A percentile compares a stretch with the other conserved stretches of the same genome.
Conservation (phyloP, 768 basidiomycete genomes). For the Aureoboletus auriporus region DNA sequence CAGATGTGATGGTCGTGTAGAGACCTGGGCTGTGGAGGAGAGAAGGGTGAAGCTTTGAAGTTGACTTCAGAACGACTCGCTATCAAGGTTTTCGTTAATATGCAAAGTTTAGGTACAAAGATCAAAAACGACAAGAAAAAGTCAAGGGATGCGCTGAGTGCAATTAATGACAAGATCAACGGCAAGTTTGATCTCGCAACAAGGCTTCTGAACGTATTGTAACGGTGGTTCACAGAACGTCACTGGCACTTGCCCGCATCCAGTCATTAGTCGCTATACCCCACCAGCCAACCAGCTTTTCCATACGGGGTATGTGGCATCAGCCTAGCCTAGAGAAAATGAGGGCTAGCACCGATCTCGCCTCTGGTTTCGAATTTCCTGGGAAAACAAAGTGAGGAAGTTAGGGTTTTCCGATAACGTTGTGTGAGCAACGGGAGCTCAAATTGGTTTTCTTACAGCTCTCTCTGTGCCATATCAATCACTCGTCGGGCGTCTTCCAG, state of each 20-base stretch:
- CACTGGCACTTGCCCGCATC: too few relatives aligned
- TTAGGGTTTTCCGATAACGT: constrained; percentile 21
- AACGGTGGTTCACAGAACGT: too few relatives aligned
- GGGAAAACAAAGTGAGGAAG: constrained; percentile 19
- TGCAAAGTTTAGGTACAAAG: too few relatives aligned
- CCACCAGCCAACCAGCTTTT: constrained; percentile 16
- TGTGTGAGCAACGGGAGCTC: constrained; percentile 13
- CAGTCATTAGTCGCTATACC: too few relatives aligned
- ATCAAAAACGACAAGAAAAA: too few relatives aligned
- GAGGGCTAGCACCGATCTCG: constrained; percentile 17
- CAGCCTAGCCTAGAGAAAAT: constrained; percentile 17
- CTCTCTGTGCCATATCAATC: constrained; percentile 6
- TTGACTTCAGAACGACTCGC: too few relatives aligned
- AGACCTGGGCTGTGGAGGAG: constrained; percentile 48
- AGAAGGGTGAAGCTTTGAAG: constrained; percentile 29
- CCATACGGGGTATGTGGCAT: constrained; percentile 22
- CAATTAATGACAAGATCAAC: too few relatives aligned
- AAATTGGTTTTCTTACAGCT: background rate
- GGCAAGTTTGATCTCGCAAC: too few relatives aligned
- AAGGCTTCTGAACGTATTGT: too few relatives aligned
- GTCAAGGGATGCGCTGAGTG: too few relatives aligned
- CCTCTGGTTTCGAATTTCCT: constrained; percentile 18
- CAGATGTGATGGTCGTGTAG: constrained; percentile 57
- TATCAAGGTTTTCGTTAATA: too few relatives aligned
- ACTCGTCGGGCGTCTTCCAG: background rate